Base-by-base conservation (phyloP, 805 yeast genomes). In the Candida cerambycidarum region DNA sequence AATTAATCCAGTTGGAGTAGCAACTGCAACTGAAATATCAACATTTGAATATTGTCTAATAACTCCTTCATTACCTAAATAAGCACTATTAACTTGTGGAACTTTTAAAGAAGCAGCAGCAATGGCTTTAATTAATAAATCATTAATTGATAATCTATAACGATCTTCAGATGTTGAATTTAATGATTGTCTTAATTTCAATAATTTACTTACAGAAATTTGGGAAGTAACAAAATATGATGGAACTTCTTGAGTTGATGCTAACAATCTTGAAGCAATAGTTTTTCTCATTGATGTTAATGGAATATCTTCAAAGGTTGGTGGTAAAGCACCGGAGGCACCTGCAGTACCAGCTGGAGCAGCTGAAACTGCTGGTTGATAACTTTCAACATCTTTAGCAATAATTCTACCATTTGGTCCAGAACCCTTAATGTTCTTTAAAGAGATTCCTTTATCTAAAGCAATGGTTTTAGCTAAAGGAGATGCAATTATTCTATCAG, bases 21-120 rank as follows among this genome's bases (percentile, higher is more conserved):
- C 93, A 51, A 93, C 99, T 31, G 99, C 99, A 47, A 92, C 97
- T 17, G 98, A 89, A 44, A 93, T 95, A 61, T 93, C 99, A 43
- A 92, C 98, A 58, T 80, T 84, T 59, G 76, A 74, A 79, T 81
- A 93, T 72, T 86, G 90, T 75, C 99, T 87, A 55, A 93, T 88
- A 58, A 92, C 84, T 53, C 89, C 89, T 72, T 93, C 85, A 30
- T 77, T 69, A 63, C 83, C 95, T 58, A 93, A 78, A 93, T 97
- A 93, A 64, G 90, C 86, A 17, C 97, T 80, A 76, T 93, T 93
- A 53, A 83, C 96, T 54, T 84, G 89, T 48, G 99, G 99, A 42
- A 90, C 96, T 70, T 92, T 82, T 67, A 76, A 75, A 45, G 86
- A 79, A 42, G 99, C 98, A 57, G 81, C 79, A 43, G 97, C 90